Evolutionary conservation across 805 yeast species (phyloP).

Genomic region (Torulaspora quercuum): DNA sequence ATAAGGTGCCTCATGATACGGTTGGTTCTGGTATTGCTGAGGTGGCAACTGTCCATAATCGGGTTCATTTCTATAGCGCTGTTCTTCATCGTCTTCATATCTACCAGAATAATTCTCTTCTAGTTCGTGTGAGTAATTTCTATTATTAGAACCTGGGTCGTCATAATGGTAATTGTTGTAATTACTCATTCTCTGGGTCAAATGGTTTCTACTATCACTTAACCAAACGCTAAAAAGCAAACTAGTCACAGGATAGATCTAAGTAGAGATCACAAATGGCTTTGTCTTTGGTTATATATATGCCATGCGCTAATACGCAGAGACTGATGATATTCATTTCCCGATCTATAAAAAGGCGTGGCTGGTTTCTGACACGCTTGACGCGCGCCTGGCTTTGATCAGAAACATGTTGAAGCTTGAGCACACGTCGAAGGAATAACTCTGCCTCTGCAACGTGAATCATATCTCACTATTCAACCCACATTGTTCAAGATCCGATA

Average conservation of each 20-base stretch:
- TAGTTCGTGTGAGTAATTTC: constrained; percentile 4
- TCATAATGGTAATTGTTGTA: constrained; percentile 7
- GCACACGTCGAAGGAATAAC: no score
- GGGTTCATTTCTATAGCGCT: not conserved
- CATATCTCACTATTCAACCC: no score
- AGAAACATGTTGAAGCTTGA: no score
- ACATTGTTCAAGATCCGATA: no score
- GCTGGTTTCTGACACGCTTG: constrained; percentile 10
- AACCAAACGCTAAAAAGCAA: no score
- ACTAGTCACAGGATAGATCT: no score
- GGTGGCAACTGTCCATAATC: constrained; percentile 1
- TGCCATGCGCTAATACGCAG: not conserved
- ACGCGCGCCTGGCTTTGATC: no score
- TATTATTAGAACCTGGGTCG: constrained; percentile 10
- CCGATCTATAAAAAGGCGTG: constrained; percentile 11
- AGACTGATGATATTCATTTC: constrained; percentile 7
- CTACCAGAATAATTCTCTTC: not conserved
- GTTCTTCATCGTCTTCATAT: constrained; percentile 5
- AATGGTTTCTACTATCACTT: no score
- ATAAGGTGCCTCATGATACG: constrained; percentile 15
- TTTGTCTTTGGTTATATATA: constrained; percentile 3
- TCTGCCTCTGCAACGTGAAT: no score
- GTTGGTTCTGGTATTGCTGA: constrained; percentile 1
- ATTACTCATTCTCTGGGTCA: constrained; percentile 10
- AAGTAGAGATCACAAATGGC: no score